Evolutionary conservation across 2,329 filamentous ascomycete genomes (phyloP).

Genomic region (Westerdykella sp.): DNA sequence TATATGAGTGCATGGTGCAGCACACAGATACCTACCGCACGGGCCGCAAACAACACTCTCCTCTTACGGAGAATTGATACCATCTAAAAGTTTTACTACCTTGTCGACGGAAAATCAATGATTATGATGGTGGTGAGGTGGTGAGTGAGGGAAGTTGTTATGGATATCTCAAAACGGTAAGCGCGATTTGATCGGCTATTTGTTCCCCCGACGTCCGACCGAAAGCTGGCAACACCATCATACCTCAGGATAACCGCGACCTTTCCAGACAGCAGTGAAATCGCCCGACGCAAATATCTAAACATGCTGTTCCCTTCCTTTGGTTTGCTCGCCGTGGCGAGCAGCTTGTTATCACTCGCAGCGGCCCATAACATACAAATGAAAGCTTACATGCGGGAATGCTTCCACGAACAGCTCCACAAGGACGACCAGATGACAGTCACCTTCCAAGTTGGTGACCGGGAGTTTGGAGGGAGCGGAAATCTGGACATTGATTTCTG

Average conservation of each 20-base stretch:
- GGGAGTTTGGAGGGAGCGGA: conserved; percentile 89
- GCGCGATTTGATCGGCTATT: too few relatives aligned
- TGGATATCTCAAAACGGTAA: too few relatives aligned
- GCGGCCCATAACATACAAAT: conserved; percentile 94
- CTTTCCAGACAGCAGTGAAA: conserved; percentile 7
- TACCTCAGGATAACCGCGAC: conserved; percentile 4
- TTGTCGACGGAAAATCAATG: too few relatives aligned
- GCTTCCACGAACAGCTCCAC: conserved; percentile 92
- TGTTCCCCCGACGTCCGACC: background rate
- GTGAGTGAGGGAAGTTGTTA: too few relatives aligned
- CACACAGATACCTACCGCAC: too few relatives aligned
- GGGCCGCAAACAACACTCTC: too few relatives aligned
- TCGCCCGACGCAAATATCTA: conserved; percentile 8
- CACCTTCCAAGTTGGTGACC: conserved; percentile 94
- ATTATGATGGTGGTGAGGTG: too few relatives aligned
- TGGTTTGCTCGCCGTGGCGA: conserved; percentile 40
- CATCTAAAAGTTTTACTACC: too few relatives aligned
- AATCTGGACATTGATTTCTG: conserved; percentile 98
- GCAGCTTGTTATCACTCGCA: conserved; percentile 57
- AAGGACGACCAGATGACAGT: conserved; percentile 97
- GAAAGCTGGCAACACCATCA: conserved; percentile 9
- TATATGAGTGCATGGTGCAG: too few relatives aligned
- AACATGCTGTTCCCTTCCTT: conserved; percentile 35
- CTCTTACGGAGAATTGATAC: too few relatives aligned
- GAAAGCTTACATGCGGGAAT: conserved; percentile 87